Conservation (phyloP, 306 rosid species). For the Begonia fuchsioides region DNA sequence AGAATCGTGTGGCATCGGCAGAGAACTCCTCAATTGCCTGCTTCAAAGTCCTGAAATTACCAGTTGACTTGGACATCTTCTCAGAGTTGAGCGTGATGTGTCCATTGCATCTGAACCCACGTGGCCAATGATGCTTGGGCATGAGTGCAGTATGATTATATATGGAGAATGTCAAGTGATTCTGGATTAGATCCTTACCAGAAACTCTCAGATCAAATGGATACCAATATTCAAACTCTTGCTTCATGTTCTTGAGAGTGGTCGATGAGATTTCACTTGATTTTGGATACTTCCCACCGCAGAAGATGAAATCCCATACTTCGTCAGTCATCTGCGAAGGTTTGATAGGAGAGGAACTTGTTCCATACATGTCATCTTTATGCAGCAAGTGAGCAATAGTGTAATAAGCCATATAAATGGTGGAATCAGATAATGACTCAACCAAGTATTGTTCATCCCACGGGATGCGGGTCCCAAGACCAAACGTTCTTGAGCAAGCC, state of each 20-base stretch:
- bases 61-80: constrained; percentile 93
- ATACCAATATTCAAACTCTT: constrained; percentile 92
- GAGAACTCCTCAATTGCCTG: constrained; percentile 86
- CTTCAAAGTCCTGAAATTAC: constrained; percentile 74
- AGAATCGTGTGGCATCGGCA: constrained; percentile 81
- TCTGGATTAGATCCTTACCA: constrained; percentile 86
- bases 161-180: constrained; percentile 72
- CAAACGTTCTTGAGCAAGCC: constrained; percentile 96
- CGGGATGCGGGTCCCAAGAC: constrained; percentile 83
- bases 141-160: constrained; percentile 78
- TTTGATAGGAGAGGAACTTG: constrained; percentile 28
- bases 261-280: constrained; percentile 45
- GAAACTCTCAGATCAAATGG: constrained; percentile 89
- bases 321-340: constrained; percentile 75
- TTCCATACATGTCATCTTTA: constrained; percentile 56
- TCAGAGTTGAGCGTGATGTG: constrained; percentile 79
- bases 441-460: constrained; percentile 83
- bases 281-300: constrained; percentile 47
- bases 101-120: constrained; percentile 84
- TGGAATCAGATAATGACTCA: constrained; percentile 86
- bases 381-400: constrained; percentile 66
- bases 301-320: constrained; percentile 75
- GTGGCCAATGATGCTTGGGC: constrained; percentile 65
- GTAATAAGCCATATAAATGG: constrained; percentile 92
- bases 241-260: constrained; percentile 53